Percentiles rank a stretch among this genome's conserved stretches.
phyloP scores from a whole-genome alignment of 2,329 filamentous ascomycete genomes.

The Colletotrichum sp. region DNA sequence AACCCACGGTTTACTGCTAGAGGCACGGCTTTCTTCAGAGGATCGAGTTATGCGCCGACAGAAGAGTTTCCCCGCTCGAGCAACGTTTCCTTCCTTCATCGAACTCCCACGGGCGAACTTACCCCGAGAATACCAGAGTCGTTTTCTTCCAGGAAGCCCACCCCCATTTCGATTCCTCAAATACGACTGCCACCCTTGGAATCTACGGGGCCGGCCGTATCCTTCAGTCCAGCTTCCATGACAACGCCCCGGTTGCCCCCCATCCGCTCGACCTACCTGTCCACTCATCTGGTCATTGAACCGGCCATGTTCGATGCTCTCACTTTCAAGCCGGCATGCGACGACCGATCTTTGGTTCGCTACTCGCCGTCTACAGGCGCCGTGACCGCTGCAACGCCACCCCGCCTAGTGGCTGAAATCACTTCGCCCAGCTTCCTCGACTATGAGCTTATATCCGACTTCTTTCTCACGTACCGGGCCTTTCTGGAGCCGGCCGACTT shows the following conservation, averaged over 20 bases:
- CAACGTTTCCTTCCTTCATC: slow-evolving; percentile 53
- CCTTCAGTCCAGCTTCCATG: slow-evolving; percentile 22
- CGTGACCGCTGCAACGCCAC: slow-evolving; percentile 88
- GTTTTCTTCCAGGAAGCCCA: slow-evolving; percentile 37
- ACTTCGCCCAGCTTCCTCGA: slow-evolving; percentile 95
- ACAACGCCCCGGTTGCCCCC: slow-evolving; percentile 43
- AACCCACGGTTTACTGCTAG: slow-evolving; percentile 79
- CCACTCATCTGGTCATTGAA: slow-evolving; percentile 59
- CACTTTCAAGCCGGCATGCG: slow-evolving; percentile 77
- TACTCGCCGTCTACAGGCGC: slow-evolving; percentile 74
- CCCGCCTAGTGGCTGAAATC: slow-evolving; percentile 92
- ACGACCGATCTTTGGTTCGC: slow-evolving; percentile 81
- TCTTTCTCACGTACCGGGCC: slow-evolving; percentile 92
- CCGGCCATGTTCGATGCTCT: slow-evolving; percentile 84
- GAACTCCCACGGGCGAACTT: slow-evolving; percentile 36
- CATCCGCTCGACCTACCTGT: slow-evolving; percentile 51
- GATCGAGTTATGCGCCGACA: slow-evolving; percentile 79
- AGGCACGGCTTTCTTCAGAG: slow-evolving; percentile 78
- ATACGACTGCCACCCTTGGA: slow-evolving; percentile 29
- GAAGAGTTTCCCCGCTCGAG: slow-evolving; percentile 72
- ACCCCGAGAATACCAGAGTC: slow-evolving; percentile 34
- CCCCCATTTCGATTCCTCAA: slow-evolving; percentile 40
- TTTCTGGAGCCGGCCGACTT: slow-evolving; percentile 82
- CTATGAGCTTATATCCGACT: slow-evolving; percentile 96
- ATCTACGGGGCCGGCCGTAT: slow-evolving; percentile 23